Evolutionary conservation across 148 eudicot genomes (phyloP), one percentile per base, ranked within the genome.

Genomic region (Talinum fruticosum): DNA sequence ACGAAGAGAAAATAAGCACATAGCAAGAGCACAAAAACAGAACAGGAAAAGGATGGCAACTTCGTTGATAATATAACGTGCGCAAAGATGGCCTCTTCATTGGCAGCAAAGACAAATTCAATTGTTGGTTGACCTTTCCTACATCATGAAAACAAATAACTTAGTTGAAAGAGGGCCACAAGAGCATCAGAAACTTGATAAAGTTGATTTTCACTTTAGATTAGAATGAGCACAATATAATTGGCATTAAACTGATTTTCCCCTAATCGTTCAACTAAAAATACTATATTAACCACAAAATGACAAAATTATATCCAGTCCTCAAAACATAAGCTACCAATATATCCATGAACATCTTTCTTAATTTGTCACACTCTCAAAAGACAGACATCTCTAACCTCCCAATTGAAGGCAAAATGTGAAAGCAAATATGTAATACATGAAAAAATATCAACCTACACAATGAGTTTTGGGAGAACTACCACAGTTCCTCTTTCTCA

Each of bases 111-210:
- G 73, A 95, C 83, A 74, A 92, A 92, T 85, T 92, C 97, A 80
- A 89, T 83, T 74, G 93, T 88, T 44, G 89, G 96, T 72, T 89
- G 97, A 69, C 98, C 98, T 86, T 85, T 92, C 98, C 98, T 95
- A 83, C 84, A 89, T 78, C 59, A 75, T 67, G 64, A 69, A 82
- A 69, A 77, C 44, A 71, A 21, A 76, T 44, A 53, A 10, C 29
- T 38, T 21, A 28, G 59, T 14, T 53, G 4, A 73, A 80, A 12
- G 66, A 33, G 33, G 62, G 33, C 45, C n/a, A 18, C 38, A 69
- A 30, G 62, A 62, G 47, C 5, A 33, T 23, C 28, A 69, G 36
- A 38, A 44, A 49, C 73, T 41, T 41, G 21, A 68, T 2, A 35
- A 37, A n/a, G 72, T 10, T 67, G 37, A 19, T 16, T 1, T 34